Evolutionary conservation across 129 eudicot species (phyloP), one percentile per base, ranked within the genome.

Genomic region (Pittosporum tobira): DNA sequence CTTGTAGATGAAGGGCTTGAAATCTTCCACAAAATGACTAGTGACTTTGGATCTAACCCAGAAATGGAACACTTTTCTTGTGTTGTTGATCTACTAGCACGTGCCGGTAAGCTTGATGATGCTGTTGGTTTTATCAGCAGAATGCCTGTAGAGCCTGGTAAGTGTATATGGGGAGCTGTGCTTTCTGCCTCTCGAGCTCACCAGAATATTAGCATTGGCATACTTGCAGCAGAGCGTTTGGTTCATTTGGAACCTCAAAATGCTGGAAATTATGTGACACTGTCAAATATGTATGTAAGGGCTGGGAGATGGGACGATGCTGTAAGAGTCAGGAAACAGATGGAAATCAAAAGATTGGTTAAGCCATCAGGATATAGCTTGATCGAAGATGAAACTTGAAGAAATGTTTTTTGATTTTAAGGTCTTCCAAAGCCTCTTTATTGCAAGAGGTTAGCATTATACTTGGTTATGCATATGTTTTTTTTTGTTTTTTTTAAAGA

Each of bases 241-340:
- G 73, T 76, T 14, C 11, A 58, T 23, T 54, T 76, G 59, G 81
- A 71, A 24, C 77, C 81, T 49, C 59, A 66, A 56, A 65, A 71
- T 71, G 77, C 81, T 42, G 81, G 81, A 71, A 69, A 71, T 11
- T 76, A 76, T 49, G 77, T 76, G 28, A 71, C 77, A 15, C 57
- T 71, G 31, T 71, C 81, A n/a, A 76, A 70, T 57, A 53, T 71
- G 64, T 71, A 61, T 49, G 62, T 76, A 15, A 60, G 59, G 61
- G 77, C 61, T 42, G 81, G 73, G 45, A 71, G 63, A 66, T 50
- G 65, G 61, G 74, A 71, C 3, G 81, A 76, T 53, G 73, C 77
- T 11, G 46, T 42, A 11, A 29, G 55, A 45, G 53, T 66, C 11
- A 73, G 81, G 48, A 62, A 63, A 44, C 59, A 54, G 47, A 71